A percentile compares a stretch with the other conserved stretches of the same genome.
phyloP scores from a whole-genome alignment of 192 early-diverging fungal species.

The Rhizophagus prolifer region DNA sequence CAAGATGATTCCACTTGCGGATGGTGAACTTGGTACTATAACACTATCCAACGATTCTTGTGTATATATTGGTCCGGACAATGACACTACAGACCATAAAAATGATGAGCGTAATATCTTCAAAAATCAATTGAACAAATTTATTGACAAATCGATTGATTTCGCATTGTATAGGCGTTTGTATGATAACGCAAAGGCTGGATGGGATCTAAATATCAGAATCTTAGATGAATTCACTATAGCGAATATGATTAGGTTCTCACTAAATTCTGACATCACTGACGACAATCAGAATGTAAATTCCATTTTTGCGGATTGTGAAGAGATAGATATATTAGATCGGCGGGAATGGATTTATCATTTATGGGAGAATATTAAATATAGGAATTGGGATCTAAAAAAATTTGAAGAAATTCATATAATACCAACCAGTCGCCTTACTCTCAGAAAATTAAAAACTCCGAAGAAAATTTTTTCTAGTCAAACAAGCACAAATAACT shows the following conservation, averaged over 20 bases:
- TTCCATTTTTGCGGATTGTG: no score
- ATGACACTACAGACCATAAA: no score
- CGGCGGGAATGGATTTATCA: not conserved
- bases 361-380: not conserved
- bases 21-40: no score
- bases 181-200: not conserved
- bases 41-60: no score
- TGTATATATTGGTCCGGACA: no score
- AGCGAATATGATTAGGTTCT: not conserved
- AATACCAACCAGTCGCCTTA: not conserved
- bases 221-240: not conserved
- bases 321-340: not conserved
- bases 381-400: not conserved
- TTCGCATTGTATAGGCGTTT: not conserved
- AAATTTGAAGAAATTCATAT: not conserved
- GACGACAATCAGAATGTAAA: no score
- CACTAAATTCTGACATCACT: not conserved
- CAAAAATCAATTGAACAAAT: not conserved
- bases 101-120: not conserved
- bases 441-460: not conserved
- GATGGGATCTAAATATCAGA: not conserved
- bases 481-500: not conserved
- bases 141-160: conserved; percentile 1
- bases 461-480: not conserved
- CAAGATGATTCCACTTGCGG: no score